A percentile compares a stretch with the other conserved stretches of the same genome.
Evolutionary conservation across 2,329 filamentous ascomycete species (phyloP).

Genomic region (Fusarium armeniacum): DNA sequence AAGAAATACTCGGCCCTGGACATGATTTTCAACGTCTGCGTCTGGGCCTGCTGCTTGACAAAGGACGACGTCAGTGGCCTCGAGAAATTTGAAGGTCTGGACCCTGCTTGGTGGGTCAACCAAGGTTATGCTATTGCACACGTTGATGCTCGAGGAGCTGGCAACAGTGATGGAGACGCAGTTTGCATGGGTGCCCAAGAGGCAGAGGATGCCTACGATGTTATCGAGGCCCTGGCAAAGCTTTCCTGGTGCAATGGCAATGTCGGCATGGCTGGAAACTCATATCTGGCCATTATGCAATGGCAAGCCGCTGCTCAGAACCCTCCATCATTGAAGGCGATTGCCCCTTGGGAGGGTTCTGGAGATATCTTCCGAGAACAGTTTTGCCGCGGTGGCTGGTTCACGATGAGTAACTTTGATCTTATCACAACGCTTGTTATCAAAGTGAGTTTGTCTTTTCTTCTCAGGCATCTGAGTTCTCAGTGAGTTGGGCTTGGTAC

Average conservation of each 20-base stretch:
- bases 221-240: conserved; percentile 48
- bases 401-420: conserved; percentile 25
- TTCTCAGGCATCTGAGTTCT: background rate
- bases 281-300: conserved; percentile 47
- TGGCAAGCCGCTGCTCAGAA: conserved; percentile 39
- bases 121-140: conserved; percentile 29
- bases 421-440: conserved; percentile 23
- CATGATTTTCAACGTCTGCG: conserved; percentile 41
- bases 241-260: conserved; percentile 53
- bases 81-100: conserved; percentile 34
- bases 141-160: conserved; percentile 25
- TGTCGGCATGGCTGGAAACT: conserved; percentile 53
- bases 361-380: conserved; percentile 33
- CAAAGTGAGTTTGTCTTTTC: background rate
- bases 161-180: conserved; percentile 14
- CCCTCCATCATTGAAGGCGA: conserved; percentile 34
- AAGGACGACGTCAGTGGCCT: conserved; percentile 28
- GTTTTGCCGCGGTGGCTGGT: conserved; percentile 21
- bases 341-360: conserved; percentile 34
- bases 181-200: conserved; percentile 37
- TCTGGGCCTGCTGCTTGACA: conserved; percentile 38
- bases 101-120: conserved; percentile 34
- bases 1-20: conserved; percentile 43
- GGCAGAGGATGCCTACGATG: conserved; percentile 45
- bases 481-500: fast-evolving